Evolutionary conservation across 306 rosid genomes (phyloP).

Genomic region (Cucurbita pepo): DNA sequence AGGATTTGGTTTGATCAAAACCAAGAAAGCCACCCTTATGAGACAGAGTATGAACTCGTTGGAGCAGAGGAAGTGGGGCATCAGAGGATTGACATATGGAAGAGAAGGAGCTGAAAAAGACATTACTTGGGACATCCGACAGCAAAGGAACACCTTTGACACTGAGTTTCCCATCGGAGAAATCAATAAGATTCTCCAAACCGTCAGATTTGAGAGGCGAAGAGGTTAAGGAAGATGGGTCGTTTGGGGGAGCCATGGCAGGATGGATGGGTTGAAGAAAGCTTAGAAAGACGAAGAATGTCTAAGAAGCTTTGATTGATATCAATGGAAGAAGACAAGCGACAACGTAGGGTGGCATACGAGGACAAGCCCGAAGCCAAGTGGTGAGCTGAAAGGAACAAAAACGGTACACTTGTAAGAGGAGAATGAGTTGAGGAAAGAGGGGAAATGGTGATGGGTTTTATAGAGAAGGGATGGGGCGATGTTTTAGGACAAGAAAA

Average conservation of each 20-base stretch:
- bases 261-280: not conserved
- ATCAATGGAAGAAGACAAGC: not conserved
- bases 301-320: not conserved
- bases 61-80: constrained; percentile 39
- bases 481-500: not conserved
- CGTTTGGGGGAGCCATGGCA: constrained; percentile 56
- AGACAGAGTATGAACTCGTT: constrained; percentile 28
- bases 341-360: not conserved
- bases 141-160: constrained; percentile 43
- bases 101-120: constrained; percentile 43
- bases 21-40: constrained; percentile 76
- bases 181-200: constrained; percentile 20
- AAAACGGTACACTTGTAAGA: not conserved
- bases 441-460: not conserved
- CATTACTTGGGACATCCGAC: constrained; percentile 47
- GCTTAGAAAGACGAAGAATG: not conserved
- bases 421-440: not conserved
- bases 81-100: constrained; percentile 24
- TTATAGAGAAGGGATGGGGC: not conserved
- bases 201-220: constrained; percentile 1
- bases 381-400: not conserved
- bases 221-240: constrained; percentile 9
- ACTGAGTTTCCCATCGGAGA: constrained; percentile 31
- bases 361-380: not conserved
- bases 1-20: constrained; percentile 26